Base-by-base conservation (phyloP, 2,329 filamentous ascomycete species). In the Colletotrichum theobromicola region DNA sequence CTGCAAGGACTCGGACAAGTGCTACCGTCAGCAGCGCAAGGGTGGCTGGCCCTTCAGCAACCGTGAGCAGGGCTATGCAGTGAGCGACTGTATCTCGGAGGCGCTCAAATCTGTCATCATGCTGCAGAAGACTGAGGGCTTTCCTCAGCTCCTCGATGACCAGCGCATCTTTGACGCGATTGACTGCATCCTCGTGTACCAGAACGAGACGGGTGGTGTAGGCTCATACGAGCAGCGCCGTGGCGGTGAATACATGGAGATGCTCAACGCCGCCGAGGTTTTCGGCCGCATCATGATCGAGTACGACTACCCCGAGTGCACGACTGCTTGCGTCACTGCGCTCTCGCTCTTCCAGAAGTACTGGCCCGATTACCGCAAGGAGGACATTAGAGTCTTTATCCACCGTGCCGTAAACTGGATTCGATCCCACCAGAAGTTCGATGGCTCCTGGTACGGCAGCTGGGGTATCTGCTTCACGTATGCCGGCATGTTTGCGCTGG, bases 391-490 rank as follows among this genome's bases (percentile, higher is more conserved):
- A 10, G 82, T 81, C 1, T 95, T 97, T 79, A 93, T 97, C 77
- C 86, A 87, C 24, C 90, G 93, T 46, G 95, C 96, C 0, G 91
- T 98, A 1, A 86, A 88, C 64, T 98, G 95, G 87, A 98, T 99
- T 84, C 94, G 95, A 81, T 89, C 89, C 3, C 90, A 92, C 4
- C 97, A 98, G 84, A 88, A 90, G 3, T 83, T 89, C 0, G 95
- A 98, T 78, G 97, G 97, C n/a, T 94, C 93, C 75, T 99, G 97
- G 97, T 98, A 99, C 82, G 97, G 97, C 60, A 95, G 92, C 81
- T 99, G 97, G 97, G 97, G 95, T 67, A 97, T 99, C 79, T 99
- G 97, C 86, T 99, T 98, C 84, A 98, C 96, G 0, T 99, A 99
- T 81, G 97, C 96, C 1, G 94, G 92, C 77, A 97, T 98, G 95